phyloP scores from a whole-genome alignment of 129 eudicot species.

The Flaveria brownii region DNA sequence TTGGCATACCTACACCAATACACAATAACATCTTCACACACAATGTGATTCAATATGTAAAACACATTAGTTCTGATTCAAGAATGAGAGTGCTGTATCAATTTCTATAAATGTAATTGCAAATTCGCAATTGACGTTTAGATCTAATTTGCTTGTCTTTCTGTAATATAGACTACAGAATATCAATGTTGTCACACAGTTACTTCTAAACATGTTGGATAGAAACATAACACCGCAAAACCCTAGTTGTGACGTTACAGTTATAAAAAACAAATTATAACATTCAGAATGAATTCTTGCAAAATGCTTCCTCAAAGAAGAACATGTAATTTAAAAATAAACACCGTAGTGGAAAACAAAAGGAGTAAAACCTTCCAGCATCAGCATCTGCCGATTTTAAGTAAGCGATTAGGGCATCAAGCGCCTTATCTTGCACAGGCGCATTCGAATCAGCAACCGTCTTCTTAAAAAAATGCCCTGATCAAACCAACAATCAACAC shows the following conservation, averaged over 20 bases:
- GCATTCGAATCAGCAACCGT: slow-evolving; percentile 92
- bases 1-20: slow-evolving; percentile 64
- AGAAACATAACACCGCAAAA: background rate
- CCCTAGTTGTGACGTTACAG: background rate
- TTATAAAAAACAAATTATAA: background rate
- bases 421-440: slow-evolving; percentile 97
- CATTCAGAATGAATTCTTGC: background rate
- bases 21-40: slow-evolving; percentile 19
- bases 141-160: background rate
- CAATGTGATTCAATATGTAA: background rate
- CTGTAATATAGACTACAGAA: background rate
- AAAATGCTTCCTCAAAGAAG: background rate
- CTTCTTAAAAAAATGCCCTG: slow-evolving; percentile 86
- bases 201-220: background rate
- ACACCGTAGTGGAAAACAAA: background rate
- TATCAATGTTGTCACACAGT: background rate
- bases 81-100: background rate
- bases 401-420: slow-evolving; percentile 84
- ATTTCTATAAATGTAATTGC: background rate
- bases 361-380: slow-evolving; percentile 58
- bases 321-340: background rate
- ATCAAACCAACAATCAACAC: slow-evolving; percentile 20
- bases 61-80: background rate
- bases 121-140: background rate
- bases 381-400: slow-evolving; percentile 93